Evolutionary conservation across 2,329 filamentous ascomycete species (phyloP).

Genomic region (Beauveria australis): DNA sequence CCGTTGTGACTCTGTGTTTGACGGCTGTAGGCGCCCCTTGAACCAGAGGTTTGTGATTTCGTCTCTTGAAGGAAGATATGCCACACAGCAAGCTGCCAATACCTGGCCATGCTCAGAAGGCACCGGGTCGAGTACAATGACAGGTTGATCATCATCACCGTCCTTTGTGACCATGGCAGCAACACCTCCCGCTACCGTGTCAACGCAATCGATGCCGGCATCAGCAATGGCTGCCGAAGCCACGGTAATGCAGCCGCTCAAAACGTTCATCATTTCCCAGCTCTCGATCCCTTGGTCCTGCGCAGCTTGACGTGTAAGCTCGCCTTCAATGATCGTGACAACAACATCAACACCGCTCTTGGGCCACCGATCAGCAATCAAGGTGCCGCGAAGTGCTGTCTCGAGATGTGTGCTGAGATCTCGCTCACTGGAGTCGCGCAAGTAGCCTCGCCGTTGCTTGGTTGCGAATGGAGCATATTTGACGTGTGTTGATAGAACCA

Average conservation of each 20-base stretch:
- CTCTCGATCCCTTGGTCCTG: constrained; percentile 49
- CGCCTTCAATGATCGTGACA: constrained; percentile 86
- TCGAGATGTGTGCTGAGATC: constrained; percentile 89
- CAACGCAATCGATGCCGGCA: constrained; percentile 91
- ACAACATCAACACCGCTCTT: constrained; percentile 96
- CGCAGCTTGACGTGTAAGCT: constrained; percentile 60
- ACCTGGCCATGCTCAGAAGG: constrained; percentile 72
- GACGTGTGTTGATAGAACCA: constrained; percentile 85
- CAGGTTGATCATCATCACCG: constrained; percentile 24
- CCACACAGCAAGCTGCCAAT: constrained; percentile 78
- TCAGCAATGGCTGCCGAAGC: constrained; percentile 88
- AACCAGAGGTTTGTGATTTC: constrained; percentile 95
- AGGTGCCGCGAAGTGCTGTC: constrained; percentile 77
- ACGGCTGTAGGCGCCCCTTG: constrained; percentile 56
- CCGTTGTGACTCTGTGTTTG: constrained; percentile 24
- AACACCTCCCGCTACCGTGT: constrained; percentile 81
- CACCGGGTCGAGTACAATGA: constrained; percentile 70
- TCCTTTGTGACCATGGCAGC: constrained; percentile 59
- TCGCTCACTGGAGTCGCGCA: constrained; percentile 77
- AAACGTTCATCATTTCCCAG: constrained; percentile 85
- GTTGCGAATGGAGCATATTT: constrained; percentile 96
- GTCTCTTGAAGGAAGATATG: constrained; percentile 76
- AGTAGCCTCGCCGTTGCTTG: constrained; percentile 70
- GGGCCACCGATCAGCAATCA: constrained; percentile 94
- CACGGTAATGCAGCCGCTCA: constrained; percentile 88